Base-by-base conservation (phyloP, 2,329 filamentous ascomycete genomes). In the Diplodia corticola region DNA sequence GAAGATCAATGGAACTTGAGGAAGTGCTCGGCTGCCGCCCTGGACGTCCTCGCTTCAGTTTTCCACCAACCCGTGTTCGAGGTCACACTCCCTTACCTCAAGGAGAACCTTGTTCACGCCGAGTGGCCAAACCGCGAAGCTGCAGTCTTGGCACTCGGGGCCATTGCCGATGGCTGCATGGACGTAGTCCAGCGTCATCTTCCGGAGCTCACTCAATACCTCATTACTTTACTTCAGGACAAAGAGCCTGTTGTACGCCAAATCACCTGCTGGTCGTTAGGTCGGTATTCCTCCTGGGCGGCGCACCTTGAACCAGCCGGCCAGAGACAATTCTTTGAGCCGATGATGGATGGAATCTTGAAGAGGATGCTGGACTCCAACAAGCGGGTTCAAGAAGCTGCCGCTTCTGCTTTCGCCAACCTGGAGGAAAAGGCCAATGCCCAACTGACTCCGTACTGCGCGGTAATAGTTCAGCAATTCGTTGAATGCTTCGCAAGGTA, bases 241-340 rank as follows among this genome's bases (percentile, higher is more conserved):
- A 75, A 85, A 1, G 93, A 97, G 78, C 92, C 95, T 15, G 90
- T 98, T 15, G 94, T 99, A 44, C 87, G 95, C 68, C 92, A 97
- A 75, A 99, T 99, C 70, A 98, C 94, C 26, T 99, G 95, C 79
- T 99, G 95, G 95, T 96, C 95, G 5, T 85, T 99, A 24, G 93
- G 93, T 20, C 87, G 95, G 53, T 99, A 97, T 78, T 97, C 95
- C 5, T 84, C 89, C 51, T 99, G 95, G 95, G 94, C 93, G 10
- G 90, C 93, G 4, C 87, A 89, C 69, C 85, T 97, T 24, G 80
- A 86, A 26, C 87, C 90, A 17, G 80, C 82, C 20, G 86, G 93
- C 69, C 90, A 89, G 73, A 85, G 89, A 61, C 86, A 88, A 66
- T 97, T 88, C 78, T 99, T 99, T 73, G 90, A 95, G 73, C 94